Percentiles rank a stretch among this genome's conserved stretches.
Evolutionary conservation across 2,329 filamentous ascomycete genomes (phyloP).

Genomic region (Xylariales sp.): DNA sequence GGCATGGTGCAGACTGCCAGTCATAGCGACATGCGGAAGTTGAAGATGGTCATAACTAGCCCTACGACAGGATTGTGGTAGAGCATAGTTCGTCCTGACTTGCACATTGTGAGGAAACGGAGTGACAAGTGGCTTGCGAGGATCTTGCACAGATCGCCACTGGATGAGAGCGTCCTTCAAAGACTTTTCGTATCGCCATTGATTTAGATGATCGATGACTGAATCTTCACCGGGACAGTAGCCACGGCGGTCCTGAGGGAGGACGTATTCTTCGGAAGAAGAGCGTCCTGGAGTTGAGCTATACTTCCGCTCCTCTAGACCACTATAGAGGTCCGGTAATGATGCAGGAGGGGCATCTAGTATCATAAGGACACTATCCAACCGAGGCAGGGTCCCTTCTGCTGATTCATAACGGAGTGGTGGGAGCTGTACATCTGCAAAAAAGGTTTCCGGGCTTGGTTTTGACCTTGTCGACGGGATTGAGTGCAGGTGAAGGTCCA

Average conservation of each 20-base stretch:
- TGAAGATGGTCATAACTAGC: too few species aligned
- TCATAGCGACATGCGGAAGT: too few species aligned
- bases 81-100: too few species aligned
- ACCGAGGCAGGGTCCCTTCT: neutral
- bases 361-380: conserved; percentile 2
- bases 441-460: neutral
- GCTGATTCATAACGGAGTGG: neutral
- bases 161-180: too few species aligned
- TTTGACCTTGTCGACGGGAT: neutral
- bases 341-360: neutral
- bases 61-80: too few species aligned
- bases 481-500: neutral
- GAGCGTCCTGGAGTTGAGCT: neutral
- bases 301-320: neutral
- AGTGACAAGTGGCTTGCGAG: too few species aligned
- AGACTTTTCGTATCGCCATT: too few species aligned
- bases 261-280: neutral
- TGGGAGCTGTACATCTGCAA: neutral
- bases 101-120: too few species aligned
- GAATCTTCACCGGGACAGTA: neutral
- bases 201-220: too few species aligned
- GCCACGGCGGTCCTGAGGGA: neutral
- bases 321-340: neutral
- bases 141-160: too few species aligned
- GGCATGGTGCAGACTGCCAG: neutral